phyloP scores from a whole-genome alignment of 192 early-diverging fungal genomes.

The Backusella tuberculispora region DNA sequence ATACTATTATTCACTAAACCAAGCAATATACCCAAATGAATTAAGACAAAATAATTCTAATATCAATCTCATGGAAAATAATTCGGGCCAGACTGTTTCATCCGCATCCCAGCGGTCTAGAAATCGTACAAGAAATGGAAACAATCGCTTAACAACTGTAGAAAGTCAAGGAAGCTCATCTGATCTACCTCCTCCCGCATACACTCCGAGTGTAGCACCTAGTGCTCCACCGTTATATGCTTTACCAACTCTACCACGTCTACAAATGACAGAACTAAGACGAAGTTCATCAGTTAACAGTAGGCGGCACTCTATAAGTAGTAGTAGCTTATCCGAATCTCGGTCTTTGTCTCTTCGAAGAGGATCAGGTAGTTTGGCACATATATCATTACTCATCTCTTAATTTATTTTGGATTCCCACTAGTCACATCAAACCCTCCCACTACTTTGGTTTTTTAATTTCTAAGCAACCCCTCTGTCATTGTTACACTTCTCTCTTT shows the following conservation, averaged over 20 bases:
- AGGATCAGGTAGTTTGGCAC: slow-evolving; percentile 2
- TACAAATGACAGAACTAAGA: background rate
- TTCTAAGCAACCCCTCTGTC: background rate
- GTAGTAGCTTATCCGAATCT: background rate
- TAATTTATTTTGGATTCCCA: slow-evolving; percentile 1
- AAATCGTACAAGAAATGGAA: too few relatives aligned
- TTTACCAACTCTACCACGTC: background rate
- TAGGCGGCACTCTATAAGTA: slow-evolving; percentile 16
- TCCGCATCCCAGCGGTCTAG: too few relatives aligned
- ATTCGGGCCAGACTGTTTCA: background rate
- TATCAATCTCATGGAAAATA: background rate
- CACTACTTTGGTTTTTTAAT: background rate
- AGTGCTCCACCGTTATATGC: slow-evolving; percentile 1
- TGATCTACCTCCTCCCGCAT: background rate
- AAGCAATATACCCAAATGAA: background rate
- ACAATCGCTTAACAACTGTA: background rate
- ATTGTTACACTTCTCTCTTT: background rate
- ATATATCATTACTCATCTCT: slow-evolving; percentile 10
- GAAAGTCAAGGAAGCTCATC: background rate
- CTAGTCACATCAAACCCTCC: background rate
- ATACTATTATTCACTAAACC: background rate
- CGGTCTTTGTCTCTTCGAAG: slow-evolving; percentile 11
- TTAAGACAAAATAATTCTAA: background rate
- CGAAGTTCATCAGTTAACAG: background rate
- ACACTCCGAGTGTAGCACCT: background rate